Percentiles rank a stretch among this genome's conserved stretches.
phyloP scores from a whole-genome alignment of 2,329 filamentous ascomycete species.

The Diaporthe batatas region DNA sequence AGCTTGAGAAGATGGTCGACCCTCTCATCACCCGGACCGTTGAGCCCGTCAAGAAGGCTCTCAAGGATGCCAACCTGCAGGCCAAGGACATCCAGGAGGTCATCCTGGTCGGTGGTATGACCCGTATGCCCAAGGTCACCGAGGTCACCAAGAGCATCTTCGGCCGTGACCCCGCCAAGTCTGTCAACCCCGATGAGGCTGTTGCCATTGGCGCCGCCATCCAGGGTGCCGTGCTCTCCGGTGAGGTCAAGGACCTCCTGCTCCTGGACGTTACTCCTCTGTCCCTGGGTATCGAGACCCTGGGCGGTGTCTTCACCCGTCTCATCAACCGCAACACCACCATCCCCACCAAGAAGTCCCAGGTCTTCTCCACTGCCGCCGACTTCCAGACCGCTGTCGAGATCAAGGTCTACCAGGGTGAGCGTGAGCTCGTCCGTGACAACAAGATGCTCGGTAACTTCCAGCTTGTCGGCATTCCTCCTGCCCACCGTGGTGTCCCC shows the following conservation, averaged over 20 bases:
- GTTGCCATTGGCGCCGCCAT: slow-evolving; percentile 98
- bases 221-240: slow-evolving; percentile 95
- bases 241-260: slow-evolving; percentile 95
- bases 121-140: slow-evolving; percentile 97
- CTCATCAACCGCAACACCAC: slow-evolving; percentile 99
- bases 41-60: slow-evolving; percentile 94
- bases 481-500: slow-evolving; percentile 94
- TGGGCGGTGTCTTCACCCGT: slow-evolving; percentile 97
- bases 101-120: slow-evolving; percentile 98
- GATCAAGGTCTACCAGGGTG: slow-evolving; percentile 99
- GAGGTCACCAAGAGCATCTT: slow-evolving; percentile 98
- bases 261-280: slow-evolving; percentile 96
- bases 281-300: slow-evolving; percentile 97
- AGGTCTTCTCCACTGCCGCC: slow-evolving; percentile 96
- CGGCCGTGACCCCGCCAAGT: slow-evolving; percentile 96
- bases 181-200: slow-evolving; percentile 98
- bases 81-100: slow-evolving; percentile 97
- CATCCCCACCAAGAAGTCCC: slow-evolving; percentile 99
- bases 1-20: slow-evolving; percentile 94
- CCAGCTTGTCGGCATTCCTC: slow-evolving; percentile 97
- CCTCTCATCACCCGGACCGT: slow-evolving; percentile 88
- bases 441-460: slow-evolving; percentile 99
- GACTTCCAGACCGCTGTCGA: slow-evolving; percentile 99
- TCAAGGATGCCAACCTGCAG: slow-evolving; percentile 93
- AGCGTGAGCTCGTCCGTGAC: slow-evolving; percentile 98